A percentile compares a stretch with the other conserved stretches of the same genome.
Evolutionary conservation across 139 green algal genomes (phyloP).

Genomic region (Chlorella sp.): DNA sequence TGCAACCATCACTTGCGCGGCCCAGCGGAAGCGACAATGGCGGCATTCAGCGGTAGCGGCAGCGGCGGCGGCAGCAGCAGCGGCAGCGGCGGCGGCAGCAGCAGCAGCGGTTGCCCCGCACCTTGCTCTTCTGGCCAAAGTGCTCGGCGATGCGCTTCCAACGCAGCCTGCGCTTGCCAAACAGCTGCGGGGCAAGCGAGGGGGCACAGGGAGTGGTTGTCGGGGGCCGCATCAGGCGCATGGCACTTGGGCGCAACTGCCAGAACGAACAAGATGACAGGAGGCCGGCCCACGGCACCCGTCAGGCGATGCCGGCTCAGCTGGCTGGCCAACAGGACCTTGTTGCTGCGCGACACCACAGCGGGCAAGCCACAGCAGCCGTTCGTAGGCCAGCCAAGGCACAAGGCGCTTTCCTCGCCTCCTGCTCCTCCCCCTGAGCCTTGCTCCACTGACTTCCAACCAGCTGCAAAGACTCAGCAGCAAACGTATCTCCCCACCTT

Average conservation of each 20-base stretch:
- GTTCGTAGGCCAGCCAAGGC: too few relatives aligned
- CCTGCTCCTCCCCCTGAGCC: background rate
- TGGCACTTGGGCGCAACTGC: too few relatives aligned
- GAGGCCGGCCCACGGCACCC: too few relatives aligned
- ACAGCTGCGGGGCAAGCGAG: background rate
- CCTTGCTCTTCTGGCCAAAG: constrained; percentile 14
- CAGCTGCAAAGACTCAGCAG: too few relatives aligned
- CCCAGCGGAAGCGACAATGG: too few relatives aligned
- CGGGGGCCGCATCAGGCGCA: too few relatives aligned
- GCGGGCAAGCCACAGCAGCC: background rate
- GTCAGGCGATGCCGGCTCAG: background rate
- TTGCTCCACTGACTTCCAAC: background rate
- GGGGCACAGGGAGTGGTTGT: background rate
- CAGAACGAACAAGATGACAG: too few relatives aligned
- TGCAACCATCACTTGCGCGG: too few relatives aligned
- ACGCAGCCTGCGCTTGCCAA: constrained; percentile 40
- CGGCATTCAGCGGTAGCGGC: too few relatives aligned
- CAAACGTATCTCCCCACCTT: background rate
- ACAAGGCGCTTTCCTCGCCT: background rate
- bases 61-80: background rate
- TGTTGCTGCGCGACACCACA: background rate
- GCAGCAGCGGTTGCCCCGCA: too few relatives aligned
- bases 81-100: too few relatives aligned
- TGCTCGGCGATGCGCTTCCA: constrained; percentile 34
- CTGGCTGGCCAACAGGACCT: background rate